Conservation (phyloP, 306 rosid species). For the Notholithocarpus densiflorus region DNA sequence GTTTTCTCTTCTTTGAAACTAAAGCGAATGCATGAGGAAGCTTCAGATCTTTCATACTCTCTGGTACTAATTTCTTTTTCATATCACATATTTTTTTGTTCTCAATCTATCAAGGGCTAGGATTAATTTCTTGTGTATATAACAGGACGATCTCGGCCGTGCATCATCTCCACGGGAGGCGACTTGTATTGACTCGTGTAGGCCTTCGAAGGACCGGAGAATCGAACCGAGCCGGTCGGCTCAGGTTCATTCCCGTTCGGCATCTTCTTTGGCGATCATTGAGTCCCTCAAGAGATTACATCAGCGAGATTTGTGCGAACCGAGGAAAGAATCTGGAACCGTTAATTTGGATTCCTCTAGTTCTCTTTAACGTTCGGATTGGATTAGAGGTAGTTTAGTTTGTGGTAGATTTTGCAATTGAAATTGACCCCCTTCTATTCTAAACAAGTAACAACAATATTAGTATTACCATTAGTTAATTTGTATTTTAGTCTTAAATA, state of each 20-base stretch:
- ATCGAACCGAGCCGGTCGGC: neutral
- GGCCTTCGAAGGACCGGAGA: conserved; percentile 17
- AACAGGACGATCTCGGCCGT: conserved; percentile 30
- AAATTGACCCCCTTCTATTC: conserved; percentile 20
- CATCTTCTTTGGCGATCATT: neutral
- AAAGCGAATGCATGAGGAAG: conserved; percentile 49
- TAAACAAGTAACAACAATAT: conserved; percentile 6
- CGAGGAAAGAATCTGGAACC: conserved; percentile 10
- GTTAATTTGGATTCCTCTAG: conserved; percentile 31
- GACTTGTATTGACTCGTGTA: conserved; percentile 9
- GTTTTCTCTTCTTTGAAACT: conserved; percentile 6
- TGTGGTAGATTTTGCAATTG: conserved; percentile 15
- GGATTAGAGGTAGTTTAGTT: conserved; percentile 18
- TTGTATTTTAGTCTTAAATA: neutral
- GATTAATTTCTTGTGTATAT: neutral
- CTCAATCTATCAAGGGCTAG: no score
- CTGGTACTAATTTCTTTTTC: conserved; percentile 24
- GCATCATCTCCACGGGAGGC: conserved; percentile 19
- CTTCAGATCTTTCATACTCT: conserved; percentile 25
- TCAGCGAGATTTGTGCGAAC: conserved; percentile 1
- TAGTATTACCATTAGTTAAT: conserved; percentile 19
- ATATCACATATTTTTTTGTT: neutral
- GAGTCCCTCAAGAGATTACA: neutral
- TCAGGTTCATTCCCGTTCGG: neutral
- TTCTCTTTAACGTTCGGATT: conserved; percentile 7